Evolutionary conservation across 1,139 yeast species (phyloP), one percentile per base, ranked within the genome.

Genomic region (Nadsonia starkeyi-henricii): DNA sequence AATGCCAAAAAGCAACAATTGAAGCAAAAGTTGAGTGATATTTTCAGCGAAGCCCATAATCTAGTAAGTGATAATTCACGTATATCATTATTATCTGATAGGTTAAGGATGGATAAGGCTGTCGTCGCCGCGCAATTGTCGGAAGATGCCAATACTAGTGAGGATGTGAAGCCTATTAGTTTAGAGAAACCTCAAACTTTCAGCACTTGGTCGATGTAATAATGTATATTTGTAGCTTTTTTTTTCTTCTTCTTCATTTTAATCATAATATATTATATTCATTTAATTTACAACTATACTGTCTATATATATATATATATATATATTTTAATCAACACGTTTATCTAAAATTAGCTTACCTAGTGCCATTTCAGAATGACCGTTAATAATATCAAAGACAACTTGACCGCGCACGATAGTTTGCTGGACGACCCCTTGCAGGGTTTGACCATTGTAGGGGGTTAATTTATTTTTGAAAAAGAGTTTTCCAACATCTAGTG

Each of bases 391-490:
- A 1, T 78, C 75, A 65, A 73, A 88, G 13, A 83, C 81, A 0
- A 79, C 67, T 42, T 73, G 68, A 8, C 96, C 96, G 55, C 95
- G 73, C 23, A 89, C 72, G 47, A 84, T 69, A 1, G 96, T 86
- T 62, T 82, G 88, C 49, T 77, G 68, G 2, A 88, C 94, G 53
- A 79, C 72, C 20, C 97, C 96, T 47, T 65, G 67, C 50, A 88
- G 71, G 48, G 70, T 63, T 66, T 71, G 71, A 3, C 94, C 94
- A 58, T 85, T 73, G 62, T 85, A 89, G 0, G 96, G 95, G 1
- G 95, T 83, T 51, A 86, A 65, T 63, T 88, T 88, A 68, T 89
- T 88, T 58, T 85, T 88, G 71, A 85, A 89, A 56, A 65, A 77
- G 33, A 85, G 74, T 48, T 75, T 71, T 26, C 72, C 68, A 62